Percentiles rank a stretch among this genome's conserved stretches.
phyloP scores from a whole-genome alignment of 345 rosid species.

The Erodium maritimum region DNA sequence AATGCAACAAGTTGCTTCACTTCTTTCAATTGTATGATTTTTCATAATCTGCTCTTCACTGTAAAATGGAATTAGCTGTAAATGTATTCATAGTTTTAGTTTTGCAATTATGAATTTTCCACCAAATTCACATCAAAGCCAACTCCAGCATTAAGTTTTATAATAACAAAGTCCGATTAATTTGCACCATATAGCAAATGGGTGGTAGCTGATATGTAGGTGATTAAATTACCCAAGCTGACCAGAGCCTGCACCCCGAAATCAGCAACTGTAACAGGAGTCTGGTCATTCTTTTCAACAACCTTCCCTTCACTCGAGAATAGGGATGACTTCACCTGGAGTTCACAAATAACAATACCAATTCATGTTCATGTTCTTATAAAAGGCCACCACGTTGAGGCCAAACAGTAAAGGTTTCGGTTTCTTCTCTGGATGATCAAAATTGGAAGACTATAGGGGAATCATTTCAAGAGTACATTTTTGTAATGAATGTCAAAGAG shows the following conservation, averaged over 20 bases:
- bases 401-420: neutral
- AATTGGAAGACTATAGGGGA: neutral
- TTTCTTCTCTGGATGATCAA: neutral
- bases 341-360: slow-evolving; percentile 1
- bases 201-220: neutral
- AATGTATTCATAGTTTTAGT: neutral
- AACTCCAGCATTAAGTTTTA: neutral
- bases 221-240: slow-evolving; percentile 43
- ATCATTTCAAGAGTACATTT: neutral
- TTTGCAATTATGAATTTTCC: no score
- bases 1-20: no score
- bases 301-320: slow-evolving; percentile 36
- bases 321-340: slow-evolving; percentile 38
- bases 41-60: no score
- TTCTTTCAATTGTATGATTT: no score
- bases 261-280: slow-evolving; percentile 84
- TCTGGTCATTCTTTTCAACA: slow-evolving; percentile 64
- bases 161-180: neutral
- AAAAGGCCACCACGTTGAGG: no score
- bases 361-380: neutral
- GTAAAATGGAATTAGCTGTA: neutral
- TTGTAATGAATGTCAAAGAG: neutral
- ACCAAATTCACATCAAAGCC: neutral
- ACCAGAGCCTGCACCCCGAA: slow-evolving; percentile 88
- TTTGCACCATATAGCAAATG: neutral